phyloP scores from a whole-genome alignment of 305 asterid species.

The Solanum hybrid region DNA sequence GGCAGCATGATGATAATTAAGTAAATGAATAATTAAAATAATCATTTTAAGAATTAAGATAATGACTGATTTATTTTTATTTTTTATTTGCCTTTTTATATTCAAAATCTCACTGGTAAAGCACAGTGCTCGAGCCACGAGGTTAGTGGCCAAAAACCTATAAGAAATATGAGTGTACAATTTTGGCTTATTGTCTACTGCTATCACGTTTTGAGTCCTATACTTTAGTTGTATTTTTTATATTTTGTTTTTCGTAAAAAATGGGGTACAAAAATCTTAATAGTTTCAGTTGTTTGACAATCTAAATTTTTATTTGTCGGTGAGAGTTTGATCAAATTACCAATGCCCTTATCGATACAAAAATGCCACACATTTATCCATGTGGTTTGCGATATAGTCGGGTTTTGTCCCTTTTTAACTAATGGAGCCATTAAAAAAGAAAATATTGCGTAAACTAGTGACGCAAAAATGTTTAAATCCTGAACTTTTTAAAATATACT shows the following conservation, averaged over 20 bases:
- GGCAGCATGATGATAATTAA: background rate
- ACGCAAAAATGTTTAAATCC: background rate
- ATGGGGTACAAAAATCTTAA: background rate
- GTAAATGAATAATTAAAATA: background rate
- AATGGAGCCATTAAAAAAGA: background rate
- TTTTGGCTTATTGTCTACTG: background rate
- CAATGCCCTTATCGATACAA: no score
- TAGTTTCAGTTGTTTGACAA: fast-evolving
- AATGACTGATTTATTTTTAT: background rate
- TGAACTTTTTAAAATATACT: background rate
- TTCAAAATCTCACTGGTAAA: background rate
- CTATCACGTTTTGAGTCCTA: background rate
- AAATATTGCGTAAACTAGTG: background rate
- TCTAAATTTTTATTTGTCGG: background rate
- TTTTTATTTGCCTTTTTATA: background rate
- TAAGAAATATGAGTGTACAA: background rate
- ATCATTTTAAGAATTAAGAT: background rate
- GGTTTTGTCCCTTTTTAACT: background rate
- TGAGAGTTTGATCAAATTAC: no score
- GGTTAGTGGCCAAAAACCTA: background rate
- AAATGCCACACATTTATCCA: no score
- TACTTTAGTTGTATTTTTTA: background rate
- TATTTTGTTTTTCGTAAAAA: background rate
- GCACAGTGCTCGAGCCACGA: background rate
- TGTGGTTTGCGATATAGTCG: background rate